A percentile compares a stretch with the other conserved stretches of the same genome.
phyloP scores from a whole-genome alignment of 352 stramenopile species.

The Phytophthora podocarpi region DNA sequence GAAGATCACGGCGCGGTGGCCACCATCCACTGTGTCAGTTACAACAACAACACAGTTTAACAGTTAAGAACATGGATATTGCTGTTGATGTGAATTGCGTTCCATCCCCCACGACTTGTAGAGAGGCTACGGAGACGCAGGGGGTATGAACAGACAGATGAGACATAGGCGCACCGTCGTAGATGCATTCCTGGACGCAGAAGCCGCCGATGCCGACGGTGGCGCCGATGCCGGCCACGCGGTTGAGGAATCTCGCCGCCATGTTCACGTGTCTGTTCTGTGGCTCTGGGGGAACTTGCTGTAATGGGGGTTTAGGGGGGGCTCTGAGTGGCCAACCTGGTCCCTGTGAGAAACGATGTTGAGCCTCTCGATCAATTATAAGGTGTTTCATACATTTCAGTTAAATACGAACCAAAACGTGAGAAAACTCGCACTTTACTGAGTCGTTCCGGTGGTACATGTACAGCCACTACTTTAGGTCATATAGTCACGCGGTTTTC shows the following conservation, averaged over 20 bases:
- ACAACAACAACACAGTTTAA: slow-evolving; percentile 6
- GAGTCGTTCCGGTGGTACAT: slow-evolving; percentile 18
- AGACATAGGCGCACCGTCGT: slow-evolving; percentile 69
- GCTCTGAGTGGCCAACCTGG: slow-evolving; percentile 16
- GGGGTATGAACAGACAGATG: background rate
- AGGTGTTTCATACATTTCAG: background rate
- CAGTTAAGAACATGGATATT: background rate
- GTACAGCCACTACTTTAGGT: too few species aligned
- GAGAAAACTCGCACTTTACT: too few species aligned
- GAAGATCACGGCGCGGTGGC: slow-evolving; percentile 99
- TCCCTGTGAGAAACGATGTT: slow-evolving; percentile 10
- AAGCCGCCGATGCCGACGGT: slow-evolving; percentile 74
- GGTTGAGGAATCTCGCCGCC: slow-evolving; percentile 79
- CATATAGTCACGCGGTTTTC: slow-evolving; percentile 10
- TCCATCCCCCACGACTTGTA: slow-evolving; percentile 12
- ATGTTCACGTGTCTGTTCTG: slow-evolving; percentile 46
- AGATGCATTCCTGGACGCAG: slow-evolving; percentile 80
- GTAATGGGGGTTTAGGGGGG: slow-evolving; percentile 10
- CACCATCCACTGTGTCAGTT: slow-evolving; percentile 93
- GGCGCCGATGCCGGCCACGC: slow-evolving; percentile 56
- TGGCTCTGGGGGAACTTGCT: slow-evolving; percentile 30
- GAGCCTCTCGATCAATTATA: slow-evolving; percentile 4
- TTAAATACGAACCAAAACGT: too few species aligned
- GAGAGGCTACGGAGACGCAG: background rate
- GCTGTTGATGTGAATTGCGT: too few species aligned